Base-by-base conservation (phyloP, 805 yeast genomes). In the Candida railenensis region DNA sequence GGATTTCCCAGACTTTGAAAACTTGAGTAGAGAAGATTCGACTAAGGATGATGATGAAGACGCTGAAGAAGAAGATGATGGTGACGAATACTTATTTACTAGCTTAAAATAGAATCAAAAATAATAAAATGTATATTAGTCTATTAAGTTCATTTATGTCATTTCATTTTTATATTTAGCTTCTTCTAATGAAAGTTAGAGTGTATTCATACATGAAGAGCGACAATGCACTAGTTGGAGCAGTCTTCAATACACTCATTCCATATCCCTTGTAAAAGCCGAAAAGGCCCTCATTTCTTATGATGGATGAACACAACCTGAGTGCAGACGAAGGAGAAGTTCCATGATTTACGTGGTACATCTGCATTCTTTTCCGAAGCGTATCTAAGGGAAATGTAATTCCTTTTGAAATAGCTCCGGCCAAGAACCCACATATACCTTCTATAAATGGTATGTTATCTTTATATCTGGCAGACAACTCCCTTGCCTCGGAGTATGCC, bases 351-450 rank as follows among this genome's bases (percentile, higher is more conserved):
- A 56, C 54, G 38, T 60, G 47, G 32, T 49, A 50, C 66, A 91
- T 81, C 61, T 92, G 97, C 38, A 86, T 65, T 34, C 96, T 70
- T 57, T 89, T 82, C 19, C 97, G 73, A 2, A 91, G 61, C 0
- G 96, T 81, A 62, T 94, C 99, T 38, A 94, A 61, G 0, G 99
- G 99, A 63, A 89, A 94, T 0, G 89, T 83, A 0, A 81, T 52
- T 0, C 82, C 77, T 62, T 94, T 94, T 11, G 96, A 78, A 2
- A 81, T 53, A 0, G 81, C 71, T 0, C 97, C 98, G 0, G 97
- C 96, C 0, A 81, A 42, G 34, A 89, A 69, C 39, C 96, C 86
- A 61, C 92, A 78, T 32, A 78, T 48, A 4, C 83, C 81, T 54
- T 82, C 84, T 28, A 73, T 55, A 22, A 66, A 63, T 3, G 78